phyloP scores from a whole-genome alignment of 495 filamentous ascomycete genomes.

The Schizothecium vesticola region DNA sequence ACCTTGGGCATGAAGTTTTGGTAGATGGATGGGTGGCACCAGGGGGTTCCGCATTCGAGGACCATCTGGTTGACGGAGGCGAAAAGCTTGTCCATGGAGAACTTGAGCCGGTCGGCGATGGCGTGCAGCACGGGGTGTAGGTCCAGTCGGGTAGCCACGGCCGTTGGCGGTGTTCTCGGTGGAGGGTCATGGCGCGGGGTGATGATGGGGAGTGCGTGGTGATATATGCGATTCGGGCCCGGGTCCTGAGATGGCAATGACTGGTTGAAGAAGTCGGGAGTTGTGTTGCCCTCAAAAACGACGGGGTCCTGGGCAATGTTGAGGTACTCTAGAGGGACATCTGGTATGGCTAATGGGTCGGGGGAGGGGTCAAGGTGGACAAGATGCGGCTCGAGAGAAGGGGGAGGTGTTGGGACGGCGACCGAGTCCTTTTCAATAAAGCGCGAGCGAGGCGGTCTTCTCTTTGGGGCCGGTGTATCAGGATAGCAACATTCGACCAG shows the following conservation, averaged over 20 bases:
- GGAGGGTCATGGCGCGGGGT: neutral
- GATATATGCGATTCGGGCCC: neutral
- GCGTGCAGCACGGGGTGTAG: constrained; percentile 1
- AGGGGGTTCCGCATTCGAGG: constrained; percentile 42
- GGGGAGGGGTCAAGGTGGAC: neutral
- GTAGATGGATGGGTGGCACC: constrained; percentile 47
- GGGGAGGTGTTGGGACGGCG: neutral
- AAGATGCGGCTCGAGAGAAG: neutral
- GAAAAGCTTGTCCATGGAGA: constrained; percentile 40
- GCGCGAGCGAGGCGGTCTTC: neutral
- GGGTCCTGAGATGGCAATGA: neutral
- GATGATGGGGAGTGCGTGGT: neutral
- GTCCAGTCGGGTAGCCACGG: neutral
- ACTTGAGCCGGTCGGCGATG: constrained; percentile 37
- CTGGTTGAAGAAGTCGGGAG: neutral
- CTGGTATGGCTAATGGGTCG: neutral
- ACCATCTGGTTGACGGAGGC: constrained; percentile 44
- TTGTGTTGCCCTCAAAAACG: neutral
- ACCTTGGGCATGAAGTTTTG: constrained; percentile 40
- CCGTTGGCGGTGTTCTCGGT: neutral
- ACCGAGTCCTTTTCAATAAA: neutral
- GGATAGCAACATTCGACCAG: constrained; percentile 43
- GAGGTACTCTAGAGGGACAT: neutral
- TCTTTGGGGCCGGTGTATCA: constrained; percentile 4
- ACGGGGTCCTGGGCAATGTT: neutral